Conservation (phyloP, 2,329 filamentous ascomycete species). For the Keithomyces neogunnii region DNA sequence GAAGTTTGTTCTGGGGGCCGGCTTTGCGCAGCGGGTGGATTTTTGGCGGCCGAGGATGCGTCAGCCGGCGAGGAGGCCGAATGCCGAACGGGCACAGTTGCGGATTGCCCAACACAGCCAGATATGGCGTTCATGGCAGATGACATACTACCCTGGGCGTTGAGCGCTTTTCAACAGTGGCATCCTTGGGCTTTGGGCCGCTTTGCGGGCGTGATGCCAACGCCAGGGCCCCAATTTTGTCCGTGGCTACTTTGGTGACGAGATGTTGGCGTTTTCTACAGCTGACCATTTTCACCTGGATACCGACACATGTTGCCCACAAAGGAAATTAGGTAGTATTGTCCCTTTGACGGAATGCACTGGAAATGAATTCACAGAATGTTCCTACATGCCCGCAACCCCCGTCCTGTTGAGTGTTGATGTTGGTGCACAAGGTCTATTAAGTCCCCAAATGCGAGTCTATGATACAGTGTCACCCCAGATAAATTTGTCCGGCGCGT, state of each 20-base stretch:
- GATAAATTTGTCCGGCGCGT: constrained; percentile 9
- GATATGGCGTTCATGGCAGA: too few relatives aligned
- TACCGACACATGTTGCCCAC: too few relatives aligned
- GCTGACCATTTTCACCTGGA: too few relatives aligned
- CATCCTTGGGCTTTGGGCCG: too few relatives aligned
- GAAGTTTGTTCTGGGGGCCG: neutral
- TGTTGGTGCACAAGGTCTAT: constrained; percentile 22
- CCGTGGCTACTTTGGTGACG: too few relatives aligned
- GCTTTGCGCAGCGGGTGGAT: neutral
- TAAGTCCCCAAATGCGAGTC: constrained; percentile 24
- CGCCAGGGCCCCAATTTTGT: too few relatives aligned
- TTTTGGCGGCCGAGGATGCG: neutral
- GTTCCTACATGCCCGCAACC: neutral
- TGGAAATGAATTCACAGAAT: neutral
- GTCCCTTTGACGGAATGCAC: neutral
- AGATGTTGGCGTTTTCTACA: too few relatives aligned
- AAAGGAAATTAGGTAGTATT: too few relatives aligned
- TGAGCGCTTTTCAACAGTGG: too few relatives aligned
- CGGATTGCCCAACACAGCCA: too few relatives aligned
- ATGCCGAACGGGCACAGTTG: neutral
- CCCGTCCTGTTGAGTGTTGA: neutral
- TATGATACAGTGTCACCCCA: constrained; percentile 34
- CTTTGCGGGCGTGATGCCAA: too few relatives aligned
- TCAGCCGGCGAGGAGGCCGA: neutral
- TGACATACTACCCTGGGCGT: too few relatives aligned